phyloP scores from a whole-genome alignment of 2,329 filamentous ascomycete genomes.

The Hymenotorrendiella dingleyae region DNA sequence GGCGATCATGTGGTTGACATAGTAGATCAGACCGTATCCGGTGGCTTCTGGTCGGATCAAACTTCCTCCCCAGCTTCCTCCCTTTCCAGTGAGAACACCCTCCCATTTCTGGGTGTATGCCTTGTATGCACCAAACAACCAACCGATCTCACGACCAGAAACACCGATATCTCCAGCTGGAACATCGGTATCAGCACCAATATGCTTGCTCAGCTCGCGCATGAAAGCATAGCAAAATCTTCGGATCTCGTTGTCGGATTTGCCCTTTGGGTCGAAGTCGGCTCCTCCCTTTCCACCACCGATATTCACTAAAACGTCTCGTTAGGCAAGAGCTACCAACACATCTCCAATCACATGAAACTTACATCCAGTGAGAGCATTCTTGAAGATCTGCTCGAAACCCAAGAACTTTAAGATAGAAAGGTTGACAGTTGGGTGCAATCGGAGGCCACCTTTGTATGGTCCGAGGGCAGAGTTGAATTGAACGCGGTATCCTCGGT shows the following conservation, averaged over 20 bases:
- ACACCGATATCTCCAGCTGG: constrained; percentile 97
- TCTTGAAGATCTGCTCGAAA: constrained; percentile 99
- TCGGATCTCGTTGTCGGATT: constrained; percentile 94
- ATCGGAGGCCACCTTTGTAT: constrained; percentile 94
- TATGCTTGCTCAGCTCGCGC: constrained; percentile 92
- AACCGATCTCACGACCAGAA: constrained; percentile 85
- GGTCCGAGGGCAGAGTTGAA: constrained; percentile 97
- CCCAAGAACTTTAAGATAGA: constrained; percentile 92
- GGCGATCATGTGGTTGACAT: constrained; percentile 91
- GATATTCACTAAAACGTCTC: constrained; percentile 64
- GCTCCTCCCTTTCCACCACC: constrained; percentile 96
- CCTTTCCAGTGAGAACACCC: constrained; percentile 95
- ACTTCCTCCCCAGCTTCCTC: constrained; percentile 83
- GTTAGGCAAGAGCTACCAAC: too few species aligned
- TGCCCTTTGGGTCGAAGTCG: constrained; percentile 99
- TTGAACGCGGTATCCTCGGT: constrained; percentile 93
- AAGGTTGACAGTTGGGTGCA: constrained; percentile 84
- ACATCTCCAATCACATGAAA: constrained; percentile 27
- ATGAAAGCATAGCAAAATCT: constrained; percentile 96
- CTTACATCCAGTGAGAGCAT: constrained; percentile 90
- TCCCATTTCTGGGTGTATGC: constrained; percentile 85
- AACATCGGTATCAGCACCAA: constrained; percentile 91
- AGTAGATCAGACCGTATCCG: constrained; percentile 94
- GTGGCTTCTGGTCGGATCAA: constrained; percentile 96
- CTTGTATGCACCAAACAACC: constrained; percentile 91